These are phyloP conservation scores for Malus asiatica DNA, from an alignment of 306 rosid genomes.

Conservation along the genomic window DNA sequence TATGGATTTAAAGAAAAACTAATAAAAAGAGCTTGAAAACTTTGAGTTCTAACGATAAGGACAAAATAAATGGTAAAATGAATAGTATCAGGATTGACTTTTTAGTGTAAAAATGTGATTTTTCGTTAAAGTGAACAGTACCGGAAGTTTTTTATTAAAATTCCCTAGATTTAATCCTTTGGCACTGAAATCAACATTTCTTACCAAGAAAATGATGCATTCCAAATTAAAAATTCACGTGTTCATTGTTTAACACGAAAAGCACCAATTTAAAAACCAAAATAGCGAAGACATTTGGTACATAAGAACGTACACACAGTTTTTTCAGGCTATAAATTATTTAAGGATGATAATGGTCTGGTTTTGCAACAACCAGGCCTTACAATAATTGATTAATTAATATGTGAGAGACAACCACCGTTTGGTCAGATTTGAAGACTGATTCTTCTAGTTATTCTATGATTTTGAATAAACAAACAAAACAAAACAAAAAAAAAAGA, in stretches of 20 bases:
- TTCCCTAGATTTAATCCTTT: neutral
- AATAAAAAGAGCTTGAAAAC: no score
- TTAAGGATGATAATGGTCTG: neutral
- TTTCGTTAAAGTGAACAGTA: no score
- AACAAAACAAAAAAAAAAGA: no score
- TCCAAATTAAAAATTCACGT: neutral
- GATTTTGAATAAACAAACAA: no score
- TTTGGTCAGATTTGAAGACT: neutral
- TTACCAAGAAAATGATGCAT: neutral
- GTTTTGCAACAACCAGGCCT: neutral
- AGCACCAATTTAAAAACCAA: neutral
- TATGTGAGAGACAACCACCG: neutral
- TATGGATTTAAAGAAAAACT: no score
- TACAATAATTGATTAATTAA: neutral
- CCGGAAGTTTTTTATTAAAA: no score
- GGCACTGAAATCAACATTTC: neutral
- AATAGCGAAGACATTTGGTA: neutral
- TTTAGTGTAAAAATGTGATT: no score
- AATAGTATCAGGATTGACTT: no score
- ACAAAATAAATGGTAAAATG: no score
- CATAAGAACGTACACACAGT: neutral
- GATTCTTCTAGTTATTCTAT: neutral
- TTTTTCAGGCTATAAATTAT: neutral
- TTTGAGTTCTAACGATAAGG: no score
- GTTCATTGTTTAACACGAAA: neutral